phyloP scores from a whole-genome alignment of 164 flowering plant genomes.

The Aristolochia contorta region DNA sequence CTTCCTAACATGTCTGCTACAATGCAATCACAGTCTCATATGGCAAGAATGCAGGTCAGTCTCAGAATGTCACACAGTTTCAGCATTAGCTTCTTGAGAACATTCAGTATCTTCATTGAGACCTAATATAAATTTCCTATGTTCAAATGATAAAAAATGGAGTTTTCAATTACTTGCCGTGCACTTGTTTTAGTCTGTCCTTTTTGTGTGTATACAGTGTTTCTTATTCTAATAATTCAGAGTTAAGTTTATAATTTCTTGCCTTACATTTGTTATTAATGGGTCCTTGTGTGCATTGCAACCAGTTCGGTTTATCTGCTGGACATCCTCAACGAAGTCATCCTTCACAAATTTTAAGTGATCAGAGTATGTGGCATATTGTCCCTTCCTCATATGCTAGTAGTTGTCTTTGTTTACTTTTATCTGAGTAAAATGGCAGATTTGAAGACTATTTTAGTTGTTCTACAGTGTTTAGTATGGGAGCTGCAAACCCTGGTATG shows the following conservation, averaged over 20 bases:
- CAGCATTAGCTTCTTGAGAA: too few species aligned
- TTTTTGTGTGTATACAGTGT: too few species aligned
- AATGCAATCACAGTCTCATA: conserved; percentile 54
- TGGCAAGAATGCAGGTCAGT: conserved; percentile 75
- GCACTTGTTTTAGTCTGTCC: too few species aligned
- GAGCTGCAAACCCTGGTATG: conserved; percentile 51
- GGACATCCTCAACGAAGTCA: conserved; percentile 57
- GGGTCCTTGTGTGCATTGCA: not conserved
- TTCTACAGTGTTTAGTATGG: conserved; percentile 78
- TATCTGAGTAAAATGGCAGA: not conserved
- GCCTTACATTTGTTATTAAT: not conserved
- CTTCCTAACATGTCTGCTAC: conserved; percentile 71
- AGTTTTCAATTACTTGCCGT: too few species aligned
- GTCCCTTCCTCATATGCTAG: not conserved
- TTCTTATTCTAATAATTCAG: not conserved
- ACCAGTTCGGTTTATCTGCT: conserved; percentile 59
- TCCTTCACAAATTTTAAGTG: conserved; percentile 62
- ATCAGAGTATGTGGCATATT: conserved; percentile 53
- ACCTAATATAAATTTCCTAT: too few species aligned
- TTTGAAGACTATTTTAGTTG: not conserved
- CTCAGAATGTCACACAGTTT: too few species aligned
- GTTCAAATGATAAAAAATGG: too few species aligned
- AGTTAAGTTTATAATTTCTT: not conserved
- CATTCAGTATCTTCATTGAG: too few species aligned
- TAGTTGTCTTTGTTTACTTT: not conserved